Evolutionary conservation across 352 stramenopile species (phyloP).

Genomic region (Pilasporangium apinafurcum): DNA sequence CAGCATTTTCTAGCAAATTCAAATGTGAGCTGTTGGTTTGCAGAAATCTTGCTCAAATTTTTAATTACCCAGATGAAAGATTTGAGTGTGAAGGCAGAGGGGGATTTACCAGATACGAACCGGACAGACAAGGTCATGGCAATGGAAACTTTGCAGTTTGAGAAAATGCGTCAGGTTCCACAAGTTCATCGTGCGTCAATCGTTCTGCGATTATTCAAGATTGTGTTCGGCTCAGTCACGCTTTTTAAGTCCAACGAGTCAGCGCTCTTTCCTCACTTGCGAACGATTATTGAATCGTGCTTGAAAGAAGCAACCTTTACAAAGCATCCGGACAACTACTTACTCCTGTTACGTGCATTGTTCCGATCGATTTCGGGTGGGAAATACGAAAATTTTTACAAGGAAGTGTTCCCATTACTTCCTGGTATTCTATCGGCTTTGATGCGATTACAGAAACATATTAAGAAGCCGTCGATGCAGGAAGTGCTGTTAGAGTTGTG

Average conservation of each 20-base stretch:
- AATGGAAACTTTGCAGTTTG: conserved; percentile 71
- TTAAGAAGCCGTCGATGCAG: conserved; percentile 80
- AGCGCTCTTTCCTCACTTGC: conserved; percentile 90
- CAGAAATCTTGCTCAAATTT: conserved; percentile 92
- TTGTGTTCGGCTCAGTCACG: conserved; percentile 94
- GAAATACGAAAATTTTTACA: conserved; percentile 98
- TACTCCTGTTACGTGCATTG: conserved; percentile 90
- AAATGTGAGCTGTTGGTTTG: conserved; percentile 92
- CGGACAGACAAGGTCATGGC: conserved; percentile 68
- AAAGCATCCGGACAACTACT: conserved; percentile 92
- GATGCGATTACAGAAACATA: conserved; percentile 90
- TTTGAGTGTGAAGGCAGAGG: conserved; percentile 77
- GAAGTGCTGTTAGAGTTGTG: conserved; percentile 94
- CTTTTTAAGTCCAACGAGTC: conserved; percentile 96
- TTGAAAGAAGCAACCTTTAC: conserved; percentile 88
- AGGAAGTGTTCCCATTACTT: conserved; percentile 93
- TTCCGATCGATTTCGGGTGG: conserved; percentile 96
- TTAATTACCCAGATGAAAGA: conserved; percentile 93
- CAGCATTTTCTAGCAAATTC: conserved; percentile 94
- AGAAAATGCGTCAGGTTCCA: conserved; percentile 67
- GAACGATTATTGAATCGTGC: conserved; percentile 91
- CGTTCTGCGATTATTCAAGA: conserved; percentile 92
- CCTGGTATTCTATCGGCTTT: conserved; percentile 91
- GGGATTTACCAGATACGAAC: conserved; percentile 70
- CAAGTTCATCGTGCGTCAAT: conserved; percentile 78